Conservation (phyloP, 164 flowering plant species). For the Magnolia sinica region DNA sequence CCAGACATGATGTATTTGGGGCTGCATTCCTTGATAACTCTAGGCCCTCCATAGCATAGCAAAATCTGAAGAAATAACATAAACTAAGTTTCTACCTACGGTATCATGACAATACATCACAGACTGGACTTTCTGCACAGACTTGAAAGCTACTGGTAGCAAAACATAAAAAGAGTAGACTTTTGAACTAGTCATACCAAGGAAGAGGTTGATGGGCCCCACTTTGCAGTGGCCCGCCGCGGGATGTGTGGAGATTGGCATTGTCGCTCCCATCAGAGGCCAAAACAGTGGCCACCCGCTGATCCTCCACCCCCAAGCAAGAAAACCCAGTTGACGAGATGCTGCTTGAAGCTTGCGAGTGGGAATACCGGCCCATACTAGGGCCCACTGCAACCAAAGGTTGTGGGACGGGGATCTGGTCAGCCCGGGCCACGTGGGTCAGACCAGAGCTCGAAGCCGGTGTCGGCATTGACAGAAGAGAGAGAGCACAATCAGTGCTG, state of each 20-base stretch:
- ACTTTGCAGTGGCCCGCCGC: slow-evolving; percentile 29
- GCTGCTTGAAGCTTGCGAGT: slow-evolving; percentile 5
- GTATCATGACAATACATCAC: too few relatives aligned
- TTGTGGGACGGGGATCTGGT: slow-evolving; percentile 28
- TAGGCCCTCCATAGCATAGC: too few relatives aligned
- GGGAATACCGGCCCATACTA: slow-evolving; percentile 17
- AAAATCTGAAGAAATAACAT: too few relatives aligned
- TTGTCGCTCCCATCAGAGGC: slow-evolving; percentile 8
- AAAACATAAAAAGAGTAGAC: too few relatives aligned
- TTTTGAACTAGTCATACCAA: not conserved
- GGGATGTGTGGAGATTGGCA: not conserved
- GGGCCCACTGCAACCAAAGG: slow-evolving; percentile 27
- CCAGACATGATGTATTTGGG: too few relatives aligned
- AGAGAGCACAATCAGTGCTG: slow-evolving; percentile 78
- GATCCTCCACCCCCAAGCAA: slow-evolving; percentile 23
- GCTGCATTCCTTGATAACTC: too few relatives aligned
- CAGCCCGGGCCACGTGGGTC: slow-evolving; percentile 31
- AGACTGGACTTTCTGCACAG: too few relatives aligned
- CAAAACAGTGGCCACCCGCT: slow-evolving; percentile 29
- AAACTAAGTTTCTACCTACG: too few relatives aligned
- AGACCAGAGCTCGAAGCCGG: slow-evolving; percentile 36
- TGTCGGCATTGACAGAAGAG: slow-evolving; percentile 77
- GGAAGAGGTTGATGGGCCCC: slow-evolving; percentile 43
- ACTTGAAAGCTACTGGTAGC: too few relatives aligned
- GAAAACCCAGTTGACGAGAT: slow-evolving; percentile 13